A percentile compares a stretch with the other conserved stretches of the same genome.
Evolutionary conservation across 1,284 basidiomycete species (phyloP).

Genomic region (Volvariella volvacea): DNA sequence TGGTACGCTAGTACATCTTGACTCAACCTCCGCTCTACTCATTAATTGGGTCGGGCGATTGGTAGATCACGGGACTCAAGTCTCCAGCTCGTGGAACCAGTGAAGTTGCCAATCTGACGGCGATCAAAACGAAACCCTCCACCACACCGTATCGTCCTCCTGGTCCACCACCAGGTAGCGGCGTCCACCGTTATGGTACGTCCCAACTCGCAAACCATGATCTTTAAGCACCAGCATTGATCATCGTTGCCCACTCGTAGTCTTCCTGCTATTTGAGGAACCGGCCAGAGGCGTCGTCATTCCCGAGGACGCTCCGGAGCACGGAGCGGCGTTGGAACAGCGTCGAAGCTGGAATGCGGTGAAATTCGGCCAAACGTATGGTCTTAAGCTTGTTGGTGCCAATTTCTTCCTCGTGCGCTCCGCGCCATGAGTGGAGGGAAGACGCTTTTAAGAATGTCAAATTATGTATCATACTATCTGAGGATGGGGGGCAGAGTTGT

Average conservation of each 20-base stretch:
- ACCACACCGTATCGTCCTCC: constrained; percentile 55
- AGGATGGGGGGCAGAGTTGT: too few species aligned
- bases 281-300: constrained; percentile 36
- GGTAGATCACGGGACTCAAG: constrained; percentile 51
- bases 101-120: constrained; percentile 27
- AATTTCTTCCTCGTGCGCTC: constrained; percentile 40
- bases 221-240: too few species aligned
- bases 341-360: constrained; percentile 49
- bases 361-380: constrained; percentile 44
- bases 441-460: too few species aligned
- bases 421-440: too few species aligned
- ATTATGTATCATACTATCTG: too few species aligned
- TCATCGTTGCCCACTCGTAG: too few species aligned
- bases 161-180: constrained; percentile 47
- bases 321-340: constrained; percentile 35
- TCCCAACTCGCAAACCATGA: too few species aligned
- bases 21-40: not conserved
- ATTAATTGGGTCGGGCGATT: not conserved
- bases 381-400: constrained; percentile 51
- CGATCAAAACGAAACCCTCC: constrained; percentile 39
- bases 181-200: constrained; percentile 54
- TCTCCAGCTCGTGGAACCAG: constrained; percentile 28
- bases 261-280: constrained; percentile 58
- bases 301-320: constrained; percentile 39
- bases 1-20: constrained; percentile 33